Evolutionary conservation across 108 stramenopile species (phyloP).

Genomic region (Asterionellopsis glacialis): DNA sequence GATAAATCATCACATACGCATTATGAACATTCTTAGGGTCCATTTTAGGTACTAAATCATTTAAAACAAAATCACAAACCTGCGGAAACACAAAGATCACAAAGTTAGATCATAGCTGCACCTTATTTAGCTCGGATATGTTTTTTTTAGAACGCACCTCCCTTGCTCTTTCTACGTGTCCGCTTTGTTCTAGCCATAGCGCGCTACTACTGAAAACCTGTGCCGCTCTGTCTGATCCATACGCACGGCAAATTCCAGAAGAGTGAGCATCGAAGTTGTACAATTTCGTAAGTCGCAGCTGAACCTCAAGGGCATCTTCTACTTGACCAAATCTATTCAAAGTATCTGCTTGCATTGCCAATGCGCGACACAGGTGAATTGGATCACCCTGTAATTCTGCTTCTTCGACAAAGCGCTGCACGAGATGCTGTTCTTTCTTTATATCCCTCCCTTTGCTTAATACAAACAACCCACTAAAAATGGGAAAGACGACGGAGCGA

Average conservation of each 20-base stretch:
- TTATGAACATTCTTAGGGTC: conserved; percentile 53
- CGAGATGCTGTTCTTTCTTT: conserved; percentile 24
- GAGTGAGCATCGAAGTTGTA: conserved; percentile 25
- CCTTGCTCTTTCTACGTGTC: conserved; percentile 19
- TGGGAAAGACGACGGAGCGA: conserved; percentile 55
- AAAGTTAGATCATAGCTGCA: background rate
- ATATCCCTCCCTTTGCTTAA: conserved; percentile 21
- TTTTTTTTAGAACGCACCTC: conserved; percentile 10
- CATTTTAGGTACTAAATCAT: conserved; percentile 49
- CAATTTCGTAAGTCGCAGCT: conserved; percentile 29
- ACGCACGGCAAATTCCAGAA: background rate
- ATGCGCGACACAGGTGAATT: conserved; percentile 55
- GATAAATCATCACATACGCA: conserved; percentile 40
- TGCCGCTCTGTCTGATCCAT: background rate
- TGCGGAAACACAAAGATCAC: conserved; percentile 21
- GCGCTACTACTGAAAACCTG: conserved; percentile 1
- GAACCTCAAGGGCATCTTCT: conserved; percentile 37
- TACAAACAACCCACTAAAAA: conserved; percentile 49
- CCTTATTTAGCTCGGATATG: no score
- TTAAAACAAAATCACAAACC: conserved; percentile 25
- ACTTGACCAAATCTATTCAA: conserved; percentile 36
- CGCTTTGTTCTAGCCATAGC: conserved; percentile 17
- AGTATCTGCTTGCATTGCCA: conserved; percentile 52
- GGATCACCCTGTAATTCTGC: conserved; percentile 46
- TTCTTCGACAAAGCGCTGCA: conserved; percentile 45